Base-by-base conservation (phyloP, 345 rosid species). In the Brassica cretica region DNA sequence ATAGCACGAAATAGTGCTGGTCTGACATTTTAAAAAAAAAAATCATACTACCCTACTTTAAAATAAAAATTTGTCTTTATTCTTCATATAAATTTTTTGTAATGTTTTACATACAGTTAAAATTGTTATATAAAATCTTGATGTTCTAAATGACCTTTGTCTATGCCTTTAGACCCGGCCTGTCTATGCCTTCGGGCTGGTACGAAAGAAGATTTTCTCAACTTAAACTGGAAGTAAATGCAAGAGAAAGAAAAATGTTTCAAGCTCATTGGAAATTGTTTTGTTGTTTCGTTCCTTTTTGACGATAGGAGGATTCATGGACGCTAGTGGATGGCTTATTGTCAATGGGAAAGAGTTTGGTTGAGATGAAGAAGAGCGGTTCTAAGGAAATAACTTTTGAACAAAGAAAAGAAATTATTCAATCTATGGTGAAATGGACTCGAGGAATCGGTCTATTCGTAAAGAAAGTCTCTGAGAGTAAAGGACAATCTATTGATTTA, bases 401-500 rank as follows among this genome's bases (percentile, higher is more conserved):
- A 8, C 39, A 65, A 55, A 21, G 78, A 51, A 66, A 25, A 75
- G 37, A 55, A 35, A 2, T 37, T 1, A 53, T 64, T 11, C 19
- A 51, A n/a, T 55, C 29, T 55, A 66, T 74, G 58, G 18, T 75
- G 44, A 39, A 66, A 37, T 75, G 78, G 78, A 18, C 56, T 37
- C 12, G 72, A 55, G 65, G 30, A 0, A 25, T 66, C 3, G 56
- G 78, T 66, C 1, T 35, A 6, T 75, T 66, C 7, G 39, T 66
- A 37, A 75, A 75, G 59, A 9, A 5, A 1, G 66, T 72, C 44
- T 37, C 78, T 8, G 72, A 75, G 30, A 56, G 16, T 8, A 37
- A 67, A 75, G 78, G 72, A 67, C 16, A 39, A 6, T 15, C 78
- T 58, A 64, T 75, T 66, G 78, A 66, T 67, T 24, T 74, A 9